Evolutionary conservation across 169 alveolate genomes (phyloP).

Genomic region (Plasmodium gonderi): DNA sequence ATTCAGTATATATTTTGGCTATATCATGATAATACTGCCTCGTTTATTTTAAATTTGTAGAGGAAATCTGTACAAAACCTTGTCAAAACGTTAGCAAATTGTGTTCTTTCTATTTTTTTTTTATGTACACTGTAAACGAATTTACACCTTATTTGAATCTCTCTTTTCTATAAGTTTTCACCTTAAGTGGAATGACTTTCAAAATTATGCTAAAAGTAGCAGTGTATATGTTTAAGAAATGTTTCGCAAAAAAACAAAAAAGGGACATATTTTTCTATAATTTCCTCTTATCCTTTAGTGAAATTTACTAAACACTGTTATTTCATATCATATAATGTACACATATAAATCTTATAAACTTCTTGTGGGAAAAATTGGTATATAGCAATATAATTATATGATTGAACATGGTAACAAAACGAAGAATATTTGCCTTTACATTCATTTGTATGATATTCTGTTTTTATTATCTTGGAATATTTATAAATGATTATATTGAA

Average conservation of each 20-base stretch:
- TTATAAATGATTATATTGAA: background rate
- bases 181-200: background rate
- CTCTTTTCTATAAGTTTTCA: background rate
- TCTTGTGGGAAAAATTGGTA: background rate
- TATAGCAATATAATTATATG: background rate
- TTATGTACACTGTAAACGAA: background rate
- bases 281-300: background rate
- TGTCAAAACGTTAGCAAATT: background rate
- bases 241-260: background rate
- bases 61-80: background rate
- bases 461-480: background rate
- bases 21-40: background rate
- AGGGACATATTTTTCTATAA: background rate
- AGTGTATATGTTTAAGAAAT: background rate
- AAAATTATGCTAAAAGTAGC: background rate
- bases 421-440: background rate
- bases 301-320: background rate
- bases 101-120: background rate
- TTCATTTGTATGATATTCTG: background rate
- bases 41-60: background rate
- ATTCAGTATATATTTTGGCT: background rate
- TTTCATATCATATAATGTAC: background rate
- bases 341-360: background rate
- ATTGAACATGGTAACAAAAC: background rate
- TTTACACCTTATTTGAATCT: background rate